Base-by-base conservation (phyloP, 805 yeast genomes). In the Nakazawaea pomicola region DNA sequence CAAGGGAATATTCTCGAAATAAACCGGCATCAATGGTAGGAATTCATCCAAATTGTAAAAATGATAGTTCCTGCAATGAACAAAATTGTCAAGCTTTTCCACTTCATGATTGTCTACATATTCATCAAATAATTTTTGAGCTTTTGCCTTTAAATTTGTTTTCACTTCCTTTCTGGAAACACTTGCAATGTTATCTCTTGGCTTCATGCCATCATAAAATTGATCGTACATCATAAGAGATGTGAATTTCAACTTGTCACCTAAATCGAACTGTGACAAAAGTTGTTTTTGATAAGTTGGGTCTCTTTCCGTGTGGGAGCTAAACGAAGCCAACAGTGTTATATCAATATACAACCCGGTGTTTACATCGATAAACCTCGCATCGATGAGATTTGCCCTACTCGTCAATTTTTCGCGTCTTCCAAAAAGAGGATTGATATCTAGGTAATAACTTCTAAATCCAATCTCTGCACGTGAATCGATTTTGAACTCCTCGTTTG, bases 1-100 rank as follows among this genome's bases (percentile, higher is more conserved):
- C 2, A 78, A 72, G 21, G 67, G 60, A 27, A 72, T 76, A 18
- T 79, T 78, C 48, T 82, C 87, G 36, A 73, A 70, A 15, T 61
- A 52, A 0, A 80, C 65, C 21, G 66, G 56, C 4, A 62, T 55
- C 50, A 81, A 57, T 3, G 83, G 83, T 3, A 68, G 60, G 16
- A 80, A 43, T 42, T 76, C 77, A 1, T 64, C 60, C 27, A 68
- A 53, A 1, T 57, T 50, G 38, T 62, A 62, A 43, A 74, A 73
- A 56, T 81, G 86, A 35, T 67, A 57, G 53, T 79, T 77, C 46
- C 79, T 65, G 54, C 86, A 79, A 36, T 69, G 64, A 46, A 41
- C 37, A n/a, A 41, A 25, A 19, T 27, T 23, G 8, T 36, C 21
- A 15, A 36, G 32, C 9, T 25, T 11, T 6, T 29, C 33, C 15